phyloP scores from a whole-genome alignment of 305 asterid genomes.

The Fraxinus baroniana region DNA sequence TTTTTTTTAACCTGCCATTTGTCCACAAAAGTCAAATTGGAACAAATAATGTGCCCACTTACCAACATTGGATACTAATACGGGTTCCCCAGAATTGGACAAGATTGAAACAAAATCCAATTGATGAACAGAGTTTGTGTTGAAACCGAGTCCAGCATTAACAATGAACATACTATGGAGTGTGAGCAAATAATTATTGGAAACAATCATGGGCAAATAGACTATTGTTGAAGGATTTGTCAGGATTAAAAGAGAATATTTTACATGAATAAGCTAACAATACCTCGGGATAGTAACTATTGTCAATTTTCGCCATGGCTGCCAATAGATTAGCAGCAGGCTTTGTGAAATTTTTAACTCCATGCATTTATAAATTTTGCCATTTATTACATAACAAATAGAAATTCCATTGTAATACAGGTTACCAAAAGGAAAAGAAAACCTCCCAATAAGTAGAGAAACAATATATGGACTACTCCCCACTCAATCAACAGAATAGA shows the following conservation, averaged over 20 bases:
- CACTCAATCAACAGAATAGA: constrained; percentile 11
- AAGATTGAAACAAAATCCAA: too few relatives aligned
- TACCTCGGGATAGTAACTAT: constrained; percentile 88
- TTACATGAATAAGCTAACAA: constrained; percentile 17
- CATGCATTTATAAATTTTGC: too few relatives aligned
- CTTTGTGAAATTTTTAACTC: constrained; percentile 72
- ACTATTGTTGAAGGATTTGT: constrained; percentile 3
- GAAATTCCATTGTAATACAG: background rate
- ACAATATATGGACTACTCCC: constrained; percentile 1
- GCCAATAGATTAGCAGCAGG: constrained; percentile 73
- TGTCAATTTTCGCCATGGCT: constrained; percentile 81
- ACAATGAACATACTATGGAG: constrained; percentile 81
- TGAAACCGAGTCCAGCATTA: constrained; percentile 91
- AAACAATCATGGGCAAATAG: constrained; percentile 19
- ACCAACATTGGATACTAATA: too few relatives aligned
- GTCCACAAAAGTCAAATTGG: too few relatives aligned
- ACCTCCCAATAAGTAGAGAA: constrained; percentile 12
- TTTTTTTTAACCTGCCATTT: too few relatives aligned
- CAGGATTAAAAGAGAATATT: constrained; percentile 9
- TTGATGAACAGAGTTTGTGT: too few relatives aligned
- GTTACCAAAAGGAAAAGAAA: constrained; percentile 21
- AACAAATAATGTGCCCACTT: too few relatives aligned
- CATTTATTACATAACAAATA: constrained; percentile 9
- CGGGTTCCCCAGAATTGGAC: too few relatives aligned
- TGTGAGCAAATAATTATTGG: constrained; percentile 51